These are phyloP conservation scores for Magnolia changhungtana DNA, from an alignment of 164 flowering plant species.

Conservation along the genomic window DNA sequence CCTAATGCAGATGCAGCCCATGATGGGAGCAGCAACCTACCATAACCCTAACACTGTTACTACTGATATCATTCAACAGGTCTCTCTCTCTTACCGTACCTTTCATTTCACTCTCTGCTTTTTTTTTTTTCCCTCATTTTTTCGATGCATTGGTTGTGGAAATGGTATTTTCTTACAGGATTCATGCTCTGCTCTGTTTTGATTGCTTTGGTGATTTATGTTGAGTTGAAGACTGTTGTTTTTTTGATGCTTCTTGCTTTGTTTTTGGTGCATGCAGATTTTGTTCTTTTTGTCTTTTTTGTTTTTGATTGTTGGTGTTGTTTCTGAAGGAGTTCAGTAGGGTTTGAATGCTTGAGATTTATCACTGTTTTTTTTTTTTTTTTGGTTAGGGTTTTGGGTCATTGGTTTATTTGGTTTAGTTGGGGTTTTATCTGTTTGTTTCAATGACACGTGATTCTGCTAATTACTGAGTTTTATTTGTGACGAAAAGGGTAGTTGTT, in stretches of 20 bases:
- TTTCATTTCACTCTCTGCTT: neutral
- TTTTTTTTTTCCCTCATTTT: neutral
- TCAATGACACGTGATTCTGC: no score
- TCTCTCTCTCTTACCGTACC: constrained; percentile 9
- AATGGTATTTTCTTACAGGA: neutral
- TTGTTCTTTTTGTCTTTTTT: neutral
- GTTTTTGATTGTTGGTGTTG: neutral
- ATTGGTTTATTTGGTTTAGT: no score
- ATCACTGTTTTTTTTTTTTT: no score
- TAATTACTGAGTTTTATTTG: no score
- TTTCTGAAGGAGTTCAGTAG: no score
- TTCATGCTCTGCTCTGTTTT: neutral
- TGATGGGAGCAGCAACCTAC: constrained; percentile 44
- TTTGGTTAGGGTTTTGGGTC: no score
- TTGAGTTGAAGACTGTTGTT: neutral
- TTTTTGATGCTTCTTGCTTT: neutral
- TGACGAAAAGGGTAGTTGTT: no score
- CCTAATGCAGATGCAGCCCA: constrained; percentile 86
- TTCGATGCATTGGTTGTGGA: neutral
- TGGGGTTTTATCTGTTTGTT: no score
- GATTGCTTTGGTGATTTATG: neutral
- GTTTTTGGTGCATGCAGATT: neutral
- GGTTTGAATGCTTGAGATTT: no score
- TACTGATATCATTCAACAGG: constrained; percentile 81
- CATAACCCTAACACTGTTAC: constrained; percentile 64